Evolutionary conservation across 73 alveolate genomes (phyloP).

Genomic region (Symbiodinium natans): DNA sequence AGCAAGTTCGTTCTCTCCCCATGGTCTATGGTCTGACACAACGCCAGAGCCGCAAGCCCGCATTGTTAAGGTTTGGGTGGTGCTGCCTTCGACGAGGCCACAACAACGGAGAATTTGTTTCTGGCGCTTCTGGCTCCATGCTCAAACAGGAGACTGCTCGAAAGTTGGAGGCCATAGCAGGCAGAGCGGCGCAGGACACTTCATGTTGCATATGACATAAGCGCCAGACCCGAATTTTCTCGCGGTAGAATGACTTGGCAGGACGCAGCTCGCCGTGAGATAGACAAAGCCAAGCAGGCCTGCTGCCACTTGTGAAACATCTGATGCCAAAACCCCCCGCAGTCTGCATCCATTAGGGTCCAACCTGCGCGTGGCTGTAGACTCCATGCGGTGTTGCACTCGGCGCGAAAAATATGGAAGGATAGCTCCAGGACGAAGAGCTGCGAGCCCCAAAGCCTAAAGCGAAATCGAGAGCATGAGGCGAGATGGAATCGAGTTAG

Average conservation of each 20-base stretch:
- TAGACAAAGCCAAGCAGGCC: slow-evolving; percentile 54
- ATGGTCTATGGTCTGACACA: too few species aligned
- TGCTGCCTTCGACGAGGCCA: slow-evolving; percentile 75
- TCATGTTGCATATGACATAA: too few species aligned
- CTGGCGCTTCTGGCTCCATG: background rate
- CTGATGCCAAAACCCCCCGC: background rate
- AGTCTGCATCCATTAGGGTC: too few species aligned
- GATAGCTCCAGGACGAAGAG: too few species aligned
- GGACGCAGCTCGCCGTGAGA: slow-evolving; percentile 54
- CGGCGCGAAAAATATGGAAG: too few species aligned
- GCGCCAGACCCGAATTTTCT: too few species aligned
- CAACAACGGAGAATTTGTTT: background rate
- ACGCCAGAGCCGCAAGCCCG: too few species aligned
- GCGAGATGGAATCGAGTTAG: background rate
- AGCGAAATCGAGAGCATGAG: too few species aligned
- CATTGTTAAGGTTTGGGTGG: slow-evolving; percentile 30
- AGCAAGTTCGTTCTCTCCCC: background rate
- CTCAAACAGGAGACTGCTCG: slow-evolving; percentile 68
- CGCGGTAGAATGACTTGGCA: too few species aligned
- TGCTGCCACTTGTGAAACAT: background rate
- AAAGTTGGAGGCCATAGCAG: slow-evolving; percentile 62
- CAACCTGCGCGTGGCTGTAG: too few species aligned
- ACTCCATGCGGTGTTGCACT: too few species aligned
- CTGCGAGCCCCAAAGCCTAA: too few species aligned
- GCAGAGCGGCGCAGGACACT: slow-evolving; percentile 49